Conservation (phyloP, 2,329 filamentous ascomycete genomes). For the Pyrenochaeta sp. region DNA sequence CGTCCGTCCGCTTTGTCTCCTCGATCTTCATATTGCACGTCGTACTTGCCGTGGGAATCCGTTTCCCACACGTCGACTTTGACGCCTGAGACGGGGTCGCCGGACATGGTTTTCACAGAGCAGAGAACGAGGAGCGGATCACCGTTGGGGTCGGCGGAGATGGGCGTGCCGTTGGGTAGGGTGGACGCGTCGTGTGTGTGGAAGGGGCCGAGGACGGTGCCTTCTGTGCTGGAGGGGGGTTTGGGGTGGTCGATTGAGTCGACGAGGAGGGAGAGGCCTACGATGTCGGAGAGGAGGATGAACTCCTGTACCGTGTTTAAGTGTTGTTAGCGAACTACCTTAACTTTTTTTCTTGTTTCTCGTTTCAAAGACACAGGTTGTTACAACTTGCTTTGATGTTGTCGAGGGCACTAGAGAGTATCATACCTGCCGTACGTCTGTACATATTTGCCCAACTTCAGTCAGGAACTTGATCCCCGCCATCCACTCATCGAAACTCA, state of each 20-base stretch:
- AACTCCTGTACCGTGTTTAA: slow-evolving; percentile 66
- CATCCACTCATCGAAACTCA: slow-evolving; percentile 83
- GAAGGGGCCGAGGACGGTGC: slow-evolving; percentile 83
- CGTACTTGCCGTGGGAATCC: slow-evolving; percentile 80
- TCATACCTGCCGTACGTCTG: slow-evolving; percentile 73
- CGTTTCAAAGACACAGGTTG: too few relatives aligned
- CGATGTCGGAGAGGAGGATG: slow-evolving; percentile 81
- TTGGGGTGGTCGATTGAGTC: slow-evolving; percentile 87
- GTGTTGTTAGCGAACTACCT: not conserved
- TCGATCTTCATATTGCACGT: slow-evolving; percentile 76
- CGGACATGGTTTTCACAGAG: slow-evolving; percentile 70
- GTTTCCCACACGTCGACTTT: slow-evolving; percentile 89
- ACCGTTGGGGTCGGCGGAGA: slow-evolving; percentile 74
- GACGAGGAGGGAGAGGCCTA: slow-evolving; percentile 81
- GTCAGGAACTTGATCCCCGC: slow-evolving; percentile 75
- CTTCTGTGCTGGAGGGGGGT: slow-evolving; percentile 73
- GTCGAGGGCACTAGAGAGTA: not conserved
- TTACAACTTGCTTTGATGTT: too few relatives aligned
- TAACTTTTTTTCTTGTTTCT: not conserved
- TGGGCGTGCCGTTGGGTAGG: slow-evolving; percentile 64
- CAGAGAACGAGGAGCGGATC: slow-evolving; percentile 77
- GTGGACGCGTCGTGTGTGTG: slow-evolving; percentile 78
- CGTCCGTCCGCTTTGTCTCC: slow-evolving; percentile 71
- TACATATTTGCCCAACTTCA: slow-evolving; percentile 75
- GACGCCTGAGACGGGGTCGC: slow-evolving; percentile 69